phyloP scores from a whole-genome alignment of 768 basidiomycete species.

The Macrolepiota dolichaula region DNA sequence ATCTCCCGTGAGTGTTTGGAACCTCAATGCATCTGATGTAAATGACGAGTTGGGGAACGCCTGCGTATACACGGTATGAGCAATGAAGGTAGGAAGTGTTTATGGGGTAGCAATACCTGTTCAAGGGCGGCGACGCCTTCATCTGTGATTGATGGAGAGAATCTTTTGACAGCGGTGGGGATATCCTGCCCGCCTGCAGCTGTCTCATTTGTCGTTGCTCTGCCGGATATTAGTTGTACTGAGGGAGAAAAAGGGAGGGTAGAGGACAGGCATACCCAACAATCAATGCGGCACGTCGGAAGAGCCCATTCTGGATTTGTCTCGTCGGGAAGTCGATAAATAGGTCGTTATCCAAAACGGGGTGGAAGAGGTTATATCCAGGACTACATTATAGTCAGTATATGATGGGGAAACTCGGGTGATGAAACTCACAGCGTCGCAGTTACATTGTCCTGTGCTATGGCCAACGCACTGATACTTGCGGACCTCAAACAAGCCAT shows the following conservation, averaged over 20 bases:
- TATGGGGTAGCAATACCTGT: slow-evolving; percentile 18
- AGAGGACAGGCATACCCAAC: slow-evolving; percentile 41
- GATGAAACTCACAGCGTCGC: slow-evolving; percentile 32
- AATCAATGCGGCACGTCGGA: slow-evolving; percentile 51
- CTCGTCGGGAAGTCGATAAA: slow-evolving; percentile 49
- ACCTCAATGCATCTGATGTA: slow-evolving; percentile 35
- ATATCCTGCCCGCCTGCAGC: slow-evolving; percentile 39
- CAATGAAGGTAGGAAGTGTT: neutral
- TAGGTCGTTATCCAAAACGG: slow-evolving; percentile 52
- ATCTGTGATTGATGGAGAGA: slow-evolving; percentile 43
- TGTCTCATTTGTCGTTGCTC: slow-evolving; percentile 62
- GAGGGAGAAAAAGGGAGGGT: neutral
- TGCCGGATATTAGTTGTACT: slow-evolving; percentile 7
- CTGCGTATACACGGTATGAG: slow-evolving; percentile 16
- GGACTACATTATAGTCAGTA: slow-evolving; percentile 21
- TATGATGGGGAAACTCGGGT: neutral
- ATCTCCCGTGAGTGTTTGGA: slow-evolving; percentile 48
- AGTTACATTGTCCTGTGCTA: slow-evolving; percentile 49
- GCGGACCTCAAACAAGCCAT: slow-evolving; percentile 49
- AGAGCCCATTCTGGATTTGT: slow-evolving; percentile 40
- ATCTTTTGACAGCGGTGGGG: slow-evolving; percentile 30
- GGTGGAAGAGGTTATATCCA: slow-evolving; percentile 45
- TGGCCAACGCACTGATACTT: slow-evolving; percentile 46
- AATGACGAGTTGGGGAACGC: slow-evolving; percentile 43
- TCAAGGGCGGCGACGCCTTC: slow-evolving; percentile 35